phyloP scores from a whole-genome alignment of 208 protist species.

The Entamoeba dispar region DNA sequence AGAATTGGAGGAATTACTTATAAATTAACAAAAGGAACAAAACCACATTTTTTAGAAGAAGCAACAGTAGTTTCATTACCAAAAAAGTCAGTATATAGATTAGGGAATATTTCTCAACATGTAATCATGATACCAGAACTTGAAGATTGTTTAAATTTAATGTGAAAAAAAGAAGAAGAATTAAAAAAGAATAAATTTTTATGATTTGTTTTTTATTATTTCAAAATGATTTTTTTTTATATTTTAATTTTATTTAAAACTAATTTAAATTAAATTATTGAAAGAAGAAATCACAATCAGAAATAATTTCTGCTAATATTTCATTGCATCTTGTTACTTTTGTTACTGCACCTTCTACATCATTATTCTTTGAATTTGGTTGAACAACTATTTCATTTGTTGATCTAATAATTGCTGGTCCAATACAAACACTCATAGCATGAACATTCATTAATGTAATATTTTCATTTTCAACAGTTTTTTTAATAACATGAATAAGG shows the following conservation, averaged over 20 bases:
- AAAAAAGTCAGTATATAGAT: not conserved
- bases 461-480: not conserved
- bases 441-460: not conserved
- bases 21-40: not conserved
- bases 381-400: not conserved
- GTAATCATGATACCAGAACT: not conserved
- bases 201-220: too few relatives aligned
- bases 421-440: not conserved
- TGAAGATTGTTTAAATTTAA: not conserved
- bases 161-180: too few relatives aligned
- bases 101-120: not conserved
- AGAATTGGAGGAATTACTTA: not conserved
- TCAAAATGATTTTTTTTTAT: too few relatives aligned
- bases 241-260: too few relatives aligned
- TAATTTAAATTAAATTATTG: too few relatives aligned
- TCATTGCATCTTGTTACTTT: too few relatives aligned
- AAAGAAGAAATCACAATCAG: too few relatives aligned
- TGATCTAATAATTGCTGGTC: not conserved
- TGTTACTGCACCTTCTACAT: too few relatives aligned
- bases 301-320: too few relatives aligned
- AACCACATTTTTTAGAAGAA: not conserved
- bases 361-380: too few relatives aligned
- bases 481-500: not conserved
- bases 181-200: too few relatives aligned
- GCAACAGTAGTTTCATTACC: not conserved